These are phyloP conservation scores for Exophiala calicioides DNA, from an alignment of 2,329 filamentous ascomycete species.

Conservation along the genomic window DNA sequence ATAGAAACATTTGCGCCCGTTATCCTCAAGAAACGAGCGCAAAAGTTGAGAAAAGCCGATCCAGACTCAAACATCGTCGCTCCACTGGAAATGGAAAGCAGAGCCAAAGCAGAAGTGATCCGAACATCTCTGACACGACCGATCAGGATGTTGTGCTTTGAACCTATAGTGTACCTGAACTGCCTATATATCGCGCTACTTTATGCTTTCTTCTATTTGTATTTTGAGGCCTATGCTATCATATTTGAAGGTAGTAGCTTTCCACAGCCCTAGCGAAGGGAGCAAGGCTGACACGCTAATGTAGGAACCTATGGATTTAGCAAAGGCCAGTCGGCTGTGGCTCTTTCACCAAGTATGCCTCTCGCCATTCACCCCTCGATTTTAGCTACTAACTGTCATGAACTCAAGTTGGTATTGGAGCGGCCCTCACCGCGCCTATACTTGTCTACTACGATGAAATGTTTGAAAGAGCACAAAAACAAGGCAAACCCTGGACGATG, in stretches of 20 bases:
- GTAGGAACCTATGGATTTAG: too few relatives aligned
- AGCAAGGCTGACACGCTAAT: not conserved
- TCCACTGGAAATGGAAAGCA: constrained; percentile 44
- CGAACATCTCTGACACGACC: constrained; percentile 46
- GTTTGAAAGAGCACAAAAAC: constrained; percentile 43
- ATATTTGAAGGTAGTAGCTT: constrained; percentile 31
- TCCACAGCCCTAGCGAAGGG: not conserved
- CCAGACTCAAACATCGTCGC: constrained; percentile 44
- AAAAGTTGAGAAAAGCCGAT: constrained; percentile 49
- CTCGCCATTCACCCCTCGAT: too few relatives aligned
- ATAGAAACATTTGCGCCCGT: constrained; percentile 57
- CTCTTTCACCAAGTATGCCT: too few relatives aligned
- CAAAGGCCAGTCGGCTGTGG: too few relatives aligned
- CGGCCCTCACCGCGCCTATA: too few relatives aligned
- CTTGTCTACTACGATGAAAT: constrained; percentile 66
- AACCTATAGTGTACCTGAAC: constrained; percentile 82
- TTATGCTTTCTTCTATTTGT: constrained; percentile 61
- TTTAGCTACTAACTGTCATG: too few relatives aligned
- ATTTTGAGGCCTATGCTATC: constrained; percentile 56
- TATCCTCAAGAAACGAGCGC: constrained; percentile 52
- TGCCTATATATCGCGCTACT: constrained; percentile 80
- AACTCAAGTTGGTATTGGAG: too few relatives aligned
- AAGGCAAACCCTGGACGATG: constrained; percentile 39
- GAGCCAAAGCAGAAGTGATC: constrained; percentile 42
- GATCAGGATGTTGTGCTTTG: constrained; percentile 53